Percentiles rank a stretch among this genome's conserved stretches.
Conservation (phyloP, 2,329 filamentous ascomycete genomes). For the Geosmithia putterillii region DNA sequence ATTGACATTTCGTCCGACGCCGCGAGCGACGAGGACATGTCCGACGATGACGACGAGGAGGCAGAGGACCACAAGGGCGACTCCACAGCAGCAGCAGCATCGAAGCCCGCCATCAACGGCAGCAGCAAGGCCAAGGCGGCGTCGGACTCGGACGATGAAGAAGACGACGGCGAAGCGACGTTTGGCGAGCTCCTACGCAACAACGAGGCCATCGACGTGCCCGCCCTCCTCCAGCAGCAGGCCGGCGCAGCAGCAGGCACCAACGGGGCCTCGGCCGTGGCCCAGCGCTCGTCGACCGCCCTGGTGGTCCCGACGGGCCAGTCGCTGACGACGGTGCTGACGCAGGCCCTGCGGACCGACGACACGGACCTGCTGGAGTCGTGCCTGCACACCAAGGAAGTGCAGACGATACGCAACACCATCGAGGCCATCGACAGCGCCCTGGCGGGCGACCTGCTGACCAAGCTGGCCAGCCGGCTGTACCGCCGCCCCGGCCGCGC, state of each 20-base stretch:
- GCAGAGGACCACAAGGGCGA: constrained; percentile 8
- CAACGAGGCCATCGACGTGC: constrained; percentile 65
- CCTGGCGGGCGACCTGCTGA: constrained; percentile 66
- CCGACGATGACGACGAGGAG: constrained; percentile 28
- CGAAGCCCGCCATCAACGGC: constrained; percentile 4
- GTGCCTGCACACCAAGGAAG: constrained; percentile 72
- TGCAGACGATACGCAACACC: constrained; percentile 69
- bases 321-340: constrained; percentile 83
- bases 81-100: not conserved
- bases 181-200: constrained; percentile 79
- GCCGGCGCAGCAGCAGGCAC: constrained; percentile 12
- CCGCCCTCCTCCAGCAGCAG: constrained; percentile 40
- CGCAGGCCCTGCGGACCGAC: constrained; percentile 86
- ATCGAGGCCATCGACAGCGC: constrained; percentile 82
- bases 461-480: constrained; percentile 75
- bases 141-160: constrained; percentile 12
- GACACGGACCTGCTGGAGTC: constrained; percentile 83
- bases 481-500: constrained; percentile 80
- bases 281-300: constrained; percentile 30
- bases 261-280: constrained; percentile 5
- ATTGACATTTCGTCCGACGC: constrained; percentile 48
- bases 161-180: constrained; percentile 33
- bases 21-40: constrained; percentile 29
- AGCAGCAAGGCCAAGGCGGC: constrained; percentile 4
- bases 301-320: constrained; percentile 57